Percentiles rank a stretch among this genome's conserved stretches.
Conservation (phyloP, 1,284 basidiomycete genomes). For the Hypsizygus ulmarius region DNA sequence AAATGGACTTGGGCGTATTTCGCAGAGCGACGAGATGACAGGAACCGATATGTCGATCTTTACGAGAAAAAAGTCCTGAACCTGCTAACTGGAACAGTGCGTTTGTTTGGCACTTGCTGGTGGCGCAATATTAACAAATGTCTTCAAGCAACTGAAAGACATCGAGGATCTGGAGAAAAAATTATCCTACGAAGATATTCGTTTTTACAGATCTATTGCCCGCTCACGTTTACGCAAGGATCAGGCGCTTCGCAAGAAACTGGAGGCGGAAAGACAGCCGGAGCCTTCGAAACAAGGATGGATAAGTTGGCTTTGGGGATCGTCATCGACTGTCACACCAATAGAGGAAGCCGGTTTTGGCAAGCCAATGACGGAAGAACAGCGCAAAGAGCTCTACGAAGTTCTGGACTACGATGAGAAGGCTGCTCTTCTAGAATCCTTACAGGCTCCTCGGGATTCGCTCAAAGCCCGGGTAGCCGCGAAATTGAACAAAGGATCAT, state of each 20-base stretch:
- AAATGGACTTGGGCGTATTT: slow-evolving; percentile 96
- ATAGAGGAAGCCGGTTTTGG: slow-evolving; percentile 55
- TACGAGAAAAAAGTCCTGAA: slow-evolving; percentile 79
- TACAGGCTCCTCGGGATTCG: slow-evolving; percentile 78
- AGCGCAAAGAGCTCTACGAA: slow-evolving; percentile 91
- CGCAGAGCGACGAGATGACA: slow-evolving; percentile 83
- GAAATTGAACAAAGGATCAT: slow-evolving; percentile 84
- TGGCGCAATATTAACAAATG: slow-evolving; percentile 6
- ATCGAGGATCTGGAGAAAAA: slow-evolving; percentile 78
- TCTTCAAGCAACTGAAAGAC: slow-evolving; percentile 55
- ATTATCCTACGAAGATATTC: slow-evolving; percentile 92
- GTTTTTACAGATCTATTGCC: slow-evolving; percentile 97
- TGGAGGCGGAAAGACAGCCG: slow-evolving; percentile 69
- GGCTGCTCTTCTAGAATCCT: slow-evolving; percentile 62
- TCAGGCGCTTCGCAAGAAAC: slow-evolving; percentile 60
- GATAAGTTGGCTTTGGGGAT: slow-evolving; percentile 86
- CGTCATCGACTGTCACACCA: slow-evolving; percentile 36
- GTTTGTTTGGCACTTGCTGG: slow-evolving; percentile 14
- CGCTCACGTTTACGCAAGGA: slow-evolving; percentile 89
- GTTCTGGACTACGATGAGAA: slow-evolving; percentile 95
- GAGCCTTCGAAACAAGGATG: slow-evolving; percentile 59
- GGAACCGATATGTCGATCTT: slow-evolving; percentile 79
- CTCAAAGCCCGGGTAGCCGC: slow-evolving; percentile 79
- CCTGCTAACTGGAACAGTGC: slow-evolving; percentile 47
- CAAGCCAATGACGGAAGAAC: slow-evolving; percentile 85